Conservation (phyloP, 345 rosid species). For the Eucalyptus leucophloia region DNA sequence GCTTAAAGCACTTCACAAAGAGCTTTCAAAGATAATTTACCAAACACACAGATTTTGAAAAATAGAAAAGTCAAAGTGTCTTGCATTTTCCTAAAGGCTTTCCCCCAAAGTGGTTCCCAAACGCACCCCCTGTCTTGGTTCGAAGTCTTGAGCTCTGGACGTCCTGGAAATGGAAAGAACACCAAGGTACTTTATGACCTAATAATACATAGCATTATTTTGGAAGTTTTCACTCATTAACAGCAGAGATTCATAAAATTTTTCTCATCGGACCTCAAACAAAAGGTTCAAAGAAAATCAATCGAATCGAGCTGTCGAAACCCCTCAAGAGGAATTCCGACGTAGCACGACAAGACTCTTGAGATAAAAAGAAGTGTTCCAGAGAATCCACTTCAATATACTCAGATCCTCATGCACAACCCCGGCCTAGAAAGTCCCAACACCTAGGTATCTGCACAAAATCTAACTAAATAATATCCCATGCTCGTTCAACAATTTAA, state of each 20-base stretch:
- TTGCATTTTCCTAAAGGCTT: too few relatives aligned
- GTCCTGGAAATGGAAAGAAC: background rate
- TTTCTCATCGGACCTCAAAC: background rate
- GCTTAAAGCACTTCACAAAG: too few relatives aligned
- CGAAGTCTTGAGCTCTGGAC: background rate
- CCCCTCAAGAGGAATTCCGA: background rate
- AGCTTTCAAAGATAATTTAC: too few relatives aligned
- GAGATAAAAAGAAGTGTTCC: background rate
- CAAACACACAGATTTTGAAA: too few relatives aligned
- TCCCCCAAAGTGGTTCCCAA: too few relatives aligned
- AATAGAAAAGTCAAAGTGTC: too few relatives aligned
- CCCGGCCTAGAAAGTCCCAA: background rate
- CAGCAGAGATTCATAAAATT: background rate
- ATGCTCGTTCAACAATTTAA: background rate
- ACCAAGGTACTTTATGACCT: background rate
- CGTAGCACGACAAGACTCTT: background rate
- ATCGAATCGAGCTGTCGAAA: background rate
- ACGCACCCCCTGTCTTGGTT: background rate
- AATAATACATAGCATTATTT: background rate
- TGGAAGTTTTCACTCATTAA: background rate
- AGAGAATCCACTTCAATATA: background rate
- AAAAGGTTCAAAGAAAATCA: background rate
- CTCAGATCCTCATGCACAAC: background rate
- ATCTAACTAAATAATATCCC: background rate
- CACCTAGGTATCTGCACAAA: background rate